These are phyloP conservation scores for Podospora pseudocomata DNA, from an alignment of 495 filamentous ascomycete species.

Conservation along the genomic window DNA sequence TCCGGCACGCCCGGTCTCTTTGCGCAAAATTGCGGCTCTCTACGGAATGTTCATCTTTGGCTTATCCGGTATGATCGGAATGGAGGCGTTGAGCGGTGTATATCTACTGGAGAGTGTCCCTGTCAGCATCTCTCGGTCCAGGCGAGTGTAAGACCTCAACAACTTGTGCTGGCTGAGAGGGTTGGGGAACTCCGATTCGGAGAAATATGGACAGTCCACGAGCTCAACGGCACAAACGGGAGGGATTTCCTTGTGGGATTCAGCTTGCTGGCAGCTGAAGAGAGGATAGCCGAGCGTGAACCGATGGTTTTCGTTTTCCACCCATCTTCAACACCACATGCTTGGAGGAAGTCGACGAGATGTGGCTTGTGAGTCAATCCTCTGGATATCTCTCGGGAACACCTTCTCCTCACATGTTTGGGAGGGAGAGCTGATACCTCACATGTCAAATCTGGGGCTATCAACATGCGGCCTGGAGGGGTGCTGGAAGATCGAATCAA, in stretches of 20 bases:
- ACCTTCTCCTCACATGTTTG: not conserved
- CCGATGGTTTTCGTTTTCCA: not conserved
- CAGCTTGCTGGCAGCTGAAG: not conserved
- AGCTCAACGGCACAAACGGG: not conserved
- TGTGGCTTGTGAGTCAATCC: not conserved
- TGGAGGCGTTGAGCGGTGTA: not conserved
- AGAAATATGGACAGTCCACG: not conserved
- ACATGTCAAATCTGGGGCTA: not conserved
- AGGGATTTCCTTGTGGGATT: not conserved
- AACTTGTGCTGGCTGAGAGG: not conserved
- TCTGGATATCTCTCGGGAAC: not conserved
- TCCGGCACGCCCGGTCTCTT: not conserved
- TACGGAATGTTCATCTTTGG: not conserved
- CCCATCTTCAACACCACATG: not conserved
- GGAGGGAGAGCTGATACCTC: not conserved
- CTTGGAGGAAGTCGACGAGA: not conserved
- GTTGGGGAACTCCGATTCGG: not conserved
- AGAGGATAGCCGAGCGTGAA: not conserved
- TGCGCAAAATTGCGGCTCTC: not conserved
- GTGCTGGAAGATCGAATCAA: not conserved
- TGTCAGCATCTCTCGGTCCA: not conserved
- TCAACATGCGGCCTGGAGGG: not conserved
- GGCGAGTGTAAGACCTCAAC: not conserved
- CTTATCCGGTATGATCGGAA: not conserved
- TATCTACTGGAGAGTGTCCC: not conserved